Base-by-base conservation (phyloP, 768 basidiomycete genomes). In the button mushroom (Agaricus bisporus) region DNA sequence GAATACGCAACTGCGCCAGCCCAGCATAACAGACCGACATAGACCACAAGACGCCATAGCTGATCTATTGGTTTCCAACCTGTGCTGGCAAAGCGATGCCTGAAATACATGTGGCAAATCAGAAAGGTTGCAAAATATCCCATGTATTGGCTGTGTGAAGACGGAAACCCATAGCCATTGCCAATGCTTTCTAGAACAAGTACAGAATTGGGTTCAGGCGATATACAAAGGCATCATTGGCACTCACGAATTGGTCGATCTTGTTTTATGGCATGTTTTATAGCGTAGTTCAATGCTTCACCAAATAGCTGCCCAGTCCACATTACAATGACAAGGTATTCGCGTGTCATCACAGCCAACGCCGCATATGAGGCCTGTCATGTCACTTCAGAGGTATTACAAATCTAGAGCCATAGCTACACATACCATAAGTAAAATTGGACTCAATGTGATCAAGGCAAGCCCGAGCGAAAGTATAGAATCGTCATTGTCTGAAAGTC, bases 121-220 rank as follows among this genome's bases (percentile, higher is more conserved):
- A 92, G 66, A 66, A 92, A 93, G 0, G 88, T 74, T 5, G 85
- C 75, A 58, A 93, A 92, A 68, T 88, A 93, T 14, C 82, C 91
- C 91, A 93, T 91, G 65, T 85, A 91, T 67, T 93, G 91, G 66
- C 88, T 89, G 63, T 93, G 91, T 12, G 88, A 91, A 0, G 90
- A 91, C 0, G 91, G 91, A 60, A 92, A 92, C 6, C 89, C 91
- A 63, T 91, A 92, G 12, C 90, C 90, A 51, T 77, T 77, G 17
- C 83, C 85, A 44, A 81, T 66, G 51, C 74, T 76, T 41, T 74
- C 85, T 85, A 60, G 20, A 42, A 10, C 44, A 37, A 44, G 45
- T 14, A 38, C 41, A 44, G 20, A 32, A 51, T 15, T 37, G 28
- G 4, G 44, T 15, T 4, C 7, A 46, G 28, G 18, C 29, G 35